phyloP scores from a whole-genome alignment of 2,329 filamentous ascomycete species.

The Phyllosticta capitalensis region DNA sequence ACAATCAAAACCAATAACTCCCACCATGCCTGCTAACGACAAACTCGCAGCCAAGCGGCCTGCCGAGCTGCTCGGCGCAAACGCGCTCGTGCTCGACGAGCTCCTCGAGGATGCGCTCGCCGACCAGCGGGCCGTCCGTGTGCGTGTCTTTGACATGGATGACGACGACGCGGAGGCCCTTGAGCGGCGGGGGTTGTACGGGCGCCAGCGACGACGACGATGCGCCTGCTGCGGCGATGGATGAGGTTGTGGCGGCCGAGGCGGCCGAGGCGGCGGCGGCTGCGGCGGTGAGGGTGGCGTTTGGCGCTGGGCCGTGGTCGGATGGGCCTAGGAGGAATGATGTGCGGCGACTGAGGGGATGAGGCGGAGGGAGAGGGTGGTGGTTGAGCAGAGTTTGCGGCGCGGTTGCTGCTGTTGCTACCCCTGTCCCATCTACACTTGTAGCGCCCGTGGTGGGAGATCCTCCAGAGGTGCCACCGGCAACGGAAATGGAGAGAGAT shows the following conservation, averaged over 20 bases:
- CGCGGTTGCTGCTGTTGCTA: neutral
- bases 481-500: neutral
- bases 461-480: neutral
- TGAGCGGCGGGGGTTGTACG: slow-evolving; percentile 42
- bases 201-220: neutral
- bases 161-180: slow-evolving; percentile 69
- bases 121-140: slow-evolving; percentile 55
- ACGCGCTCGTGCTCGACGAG: slow-evolving; percentile 52
- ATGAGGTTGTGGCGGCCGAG: neutral
- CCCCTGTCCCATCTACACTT: neutral
- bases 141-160: slow-evolving; percentile 92
- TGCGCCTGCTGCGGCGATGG: neutral
- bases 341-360: neutral
- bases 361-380: slow-evolving; percentile 36
- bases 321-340: neutral
- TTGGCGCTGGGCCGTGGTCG: neutral
- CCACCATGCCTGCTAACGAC: slow-evolving; percentile 59
- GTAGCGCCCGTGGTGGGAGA: neutral
- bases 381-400: slow-evolving; percentile 50
- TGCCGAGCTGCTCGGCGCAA: slow-evolving; percentile 35
- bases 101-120: slow-evolving; percentile 60
- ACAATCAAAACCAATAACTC: slow-evolving; percentile 37
- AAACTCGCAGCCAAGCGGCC: slow-evolving; percentile 69
- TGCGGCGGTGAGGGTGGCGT: neutral
- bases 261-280: neutral